Base-by-base conservation (phyloP, 177 flowering plant genomes). In the Vitis hybrid region DNA sequence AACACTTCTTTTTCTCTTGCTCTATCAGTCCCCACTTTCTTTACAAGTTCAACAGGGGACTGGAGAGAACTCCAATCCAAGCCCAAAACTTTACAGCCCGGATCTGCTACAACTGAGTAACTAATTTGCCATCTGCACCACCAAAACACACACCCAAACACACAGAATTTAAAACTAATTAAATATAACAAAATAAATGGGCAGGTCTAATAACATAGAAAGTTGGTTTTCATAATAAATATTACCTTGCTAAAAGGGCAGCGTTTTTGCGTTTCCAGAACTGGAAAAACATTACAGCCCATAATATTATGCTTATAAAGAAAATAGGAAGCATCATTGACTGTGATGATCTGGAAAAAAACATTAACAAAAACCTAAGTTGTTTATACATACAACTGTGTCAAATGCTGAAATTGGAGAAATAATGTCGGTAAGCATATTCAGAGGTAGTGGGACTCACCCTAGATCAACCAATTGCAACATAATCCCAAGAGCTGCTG, bases 181-280 rank as follows among this genome's bases (percentile, higher is more conserved):
- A n/a, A 57, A 46, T 27, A 67, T 49, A 50, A 57, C 53, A 20
- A 27, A 20, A 64, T 17, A 57, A 14, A 49, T 13, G n/a, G 50
- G 17, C 13, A 35, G 24, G 27, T 12, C 59, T 51, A 24, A 32
- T 52, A 41, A n/a, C 58, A 24, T 30, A 62, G 4, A 20, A 57
- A 21, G 60, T 41, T 51, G 5, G 32, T 15, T 49, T 35, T 9
- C 3, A 49, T 13, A 58, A 13, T 66, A 8, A 14, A 58, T 15
- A 68, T 57, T 79, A 92, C 97, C 98, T 89, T 70, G 93, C 84
- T 60, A 90, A 72, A 61, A 92, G 83, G 64, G 97, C 96, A 66
- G 85, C 67, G 61, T 90, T 94, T 82, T 94, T 94, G 63, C 99
- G 99, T 78, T 89, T 92, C 99, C 99, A 94, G 77, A 94, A 94